Conservation (phyloP, 139 green algal species). For the Spirogloea muscicola region DNA sequence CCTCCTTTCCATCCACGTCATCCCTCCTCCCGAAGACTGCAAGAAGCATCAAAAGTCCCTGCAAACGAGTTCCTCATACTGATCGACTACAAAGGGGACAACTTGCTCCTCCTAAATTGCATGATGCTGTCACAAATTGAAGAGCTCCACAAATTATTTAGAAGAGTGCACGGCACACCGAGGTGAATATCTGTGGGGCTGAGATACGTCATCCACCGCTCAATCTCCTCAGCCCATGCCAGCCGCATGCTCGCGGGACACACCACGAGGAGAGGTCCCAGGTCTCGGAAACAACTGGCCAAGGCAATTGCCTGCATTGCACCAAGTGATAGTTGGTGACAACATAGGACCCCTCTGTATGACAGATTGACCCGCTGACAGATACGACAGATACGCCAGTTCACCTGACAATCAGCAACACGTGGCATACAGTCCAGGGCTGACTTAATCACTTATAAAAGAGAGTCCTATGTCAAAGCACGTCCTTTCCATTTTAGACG, state of each 20-base stretch:
- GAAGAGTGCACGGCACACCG: conserved; percentile 7
- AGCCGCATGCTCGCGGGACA: conserved; percentile 80
- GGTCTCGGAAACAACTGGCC: conserved; percentile 74
- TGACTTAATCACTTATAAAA: background rate
- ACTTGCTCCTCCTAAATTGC: no score
- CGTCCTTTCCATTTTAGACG: background rate
- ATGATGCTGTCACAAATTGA: no score
- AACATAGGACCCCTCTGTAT: no score
- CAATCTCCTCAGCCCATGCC: conserved; percentile 91
- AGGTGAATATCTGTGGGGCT: conserved; percentile 58
- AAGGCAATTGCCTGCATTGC: conserved; percentile 72
- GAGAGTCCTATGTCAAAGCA: background rate
- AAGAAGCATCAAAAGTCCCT: no score
- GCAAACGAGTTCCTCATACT: no score
- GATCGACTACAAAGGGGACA: no score
- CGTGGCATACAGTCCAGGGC: background rate
- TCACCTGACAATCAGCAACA: background rate
- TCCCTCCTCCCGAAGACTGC: conserved; percentile 46
- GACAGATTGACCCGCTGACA: no score
- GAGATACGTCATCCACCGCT: conserved; percentile 85
- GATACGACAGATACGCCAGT: background rate
- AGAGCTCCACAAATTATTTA: background rate
- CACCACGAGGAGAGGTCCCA: conserved; percentile 89
- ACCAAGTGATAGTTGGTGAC: no score
- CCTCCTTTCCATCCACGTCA: conserved; percentile 46